phyloP scores from a whole-genome alignment of 495 filamentous ascomycete genomes.

The Lasiosphaeria ovina region DNA sequence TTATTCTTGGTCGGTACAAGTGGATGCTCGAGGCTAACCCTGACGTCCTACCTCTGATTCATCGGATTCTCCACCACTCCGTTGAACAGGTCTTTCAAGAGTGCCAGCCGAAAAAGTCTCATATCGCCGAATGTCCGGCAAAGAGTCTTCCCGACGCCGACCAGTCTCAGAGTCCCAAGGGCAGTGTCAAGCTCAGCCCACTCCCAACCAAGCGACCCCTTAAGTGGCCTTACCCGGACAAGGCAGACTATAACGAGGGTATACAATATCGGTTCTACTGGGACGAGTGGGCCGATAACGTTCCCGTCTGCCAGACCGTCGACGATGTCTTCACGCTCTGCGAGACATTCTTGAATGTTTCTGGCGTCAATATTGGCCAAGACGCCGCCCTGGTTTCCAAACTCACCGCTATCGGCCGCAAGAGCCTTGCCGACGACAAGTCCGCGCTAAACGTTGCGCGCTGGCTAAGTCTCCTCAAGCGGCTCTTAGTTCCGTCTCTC shows the following conservation, averaged over 20 bases:
- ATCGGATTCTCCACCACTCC: conserved; percentile 79
- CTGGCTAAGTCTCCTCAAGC: conserved; percentile 79
- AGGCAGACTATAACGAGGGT: conserved; percentile 67
- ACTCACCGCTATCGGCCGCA: conserved; percentile 74
- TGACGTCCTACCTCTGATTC: conserved; percentile 63
- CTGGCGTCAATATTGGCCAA: conserved; percentile 83
- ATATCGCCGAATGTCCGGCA: conserved; percentile 31
- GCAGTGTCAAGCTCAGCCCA: conserved; percentile 57
- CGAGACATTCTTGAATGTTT: conserved; percentile 76
- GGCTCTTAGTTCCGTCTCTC: conserved; percentile 78
- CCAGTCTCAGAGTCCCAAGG: conserved; percentile 62
- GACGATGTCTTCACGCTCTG: conserved; percentile 90
- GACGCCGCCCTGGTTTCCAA: conserved; percentile 76
- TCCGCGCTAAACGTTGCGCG: conserved; percentile 66
- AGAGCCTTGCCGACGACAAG: conserved; percentile 65
- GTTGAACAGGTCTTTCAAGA: conserved; percentile 54
- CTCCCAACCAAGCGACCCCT: conserved; percentile 59
- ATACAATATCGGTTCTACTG: conserved; percentile 87
- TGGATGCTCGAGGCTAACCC: conserved; percentile 84
- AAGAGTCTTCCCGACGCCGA: conserved; percentile 57
- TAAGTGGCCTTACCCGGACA: conserved; percentile 77
- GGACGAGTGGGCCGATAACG: conserved; percentile 93
- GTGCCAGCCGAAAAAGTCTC: conserved; percentile 25
- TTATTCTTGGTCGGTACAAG: conserved; percentile 85
- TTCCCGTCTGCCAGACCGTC: conserved; percentile 84